phyloP scores from a whole-genome alignment of 2,329 filamentous ascomycete genomes.

The Aureobasidium mangrovei region DNA sequence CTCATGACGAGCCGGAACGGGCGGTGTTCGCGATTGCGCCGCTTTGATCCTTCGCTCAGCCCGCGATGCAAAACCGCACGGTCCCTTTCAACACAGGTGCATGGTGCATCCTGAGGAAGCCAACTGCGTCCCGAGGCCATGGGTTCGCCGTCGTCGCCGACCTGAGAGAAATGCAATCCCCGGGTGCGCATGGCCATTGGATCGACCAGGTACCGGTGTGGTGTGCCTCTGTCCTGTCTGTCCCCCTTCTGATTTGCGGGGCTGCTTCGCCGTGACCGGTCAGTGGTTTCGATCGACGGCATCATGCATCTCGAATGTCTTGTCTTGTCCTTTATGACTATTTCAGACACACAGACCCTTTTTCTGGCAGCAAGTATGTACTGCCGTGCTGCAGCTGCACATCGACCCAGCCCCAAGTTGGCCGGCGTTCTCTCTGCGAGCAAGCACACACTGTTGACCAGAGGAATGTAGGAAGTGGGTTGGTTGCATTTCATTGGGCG shows the following conservation, averaged over 20 bases:
- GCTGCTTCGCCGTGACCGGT: slow-evolving; percentile 1
- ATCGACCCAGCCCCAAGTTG: background rate
- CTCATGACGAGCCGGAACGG: background rate
- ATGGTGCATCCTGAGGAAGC: slow-evolving; percentile 6
- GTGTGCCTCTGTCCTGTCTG: background rate
- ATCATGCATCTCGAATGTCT: background rate
- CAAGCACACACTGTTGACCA: background rate
- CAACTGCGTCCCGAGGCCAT: background rate
- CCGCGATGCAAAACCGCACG: slow-evolving; percentile 1
- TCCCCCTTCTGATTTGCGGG: background rate
- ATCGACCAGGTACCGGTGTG: background rate
- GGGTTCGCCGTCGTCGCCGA: background rate
- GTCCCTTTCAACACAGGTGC: slow-evolving; percentile 1
- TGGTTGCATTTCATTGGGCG: slow-evolving; percentile 3
- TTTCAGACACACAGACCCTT: background rate
- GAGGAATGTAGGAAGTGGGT: background rate
- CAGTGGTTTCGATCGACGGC: slow-evolving; percentile 1
- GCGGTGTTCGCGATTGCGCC: background rate
- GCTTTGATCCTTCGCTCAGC: slow-evolving; percentile 7
- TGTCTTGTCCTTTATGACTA: background rate
- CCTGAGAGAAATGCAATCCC: background rate
- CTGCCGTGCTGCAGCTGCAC: background rate
- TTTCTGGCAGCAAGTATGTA: background rate
- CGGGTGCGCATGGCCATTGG: background rate
- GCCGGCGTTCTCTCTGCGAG: slow-evolving; percentile 2